These are phyloP conservation scores for Aspergillus proliferans DNA, from an alignment of 2,329 filamentous ascomycete genomes.

Conservation along the genomic window DNA sequence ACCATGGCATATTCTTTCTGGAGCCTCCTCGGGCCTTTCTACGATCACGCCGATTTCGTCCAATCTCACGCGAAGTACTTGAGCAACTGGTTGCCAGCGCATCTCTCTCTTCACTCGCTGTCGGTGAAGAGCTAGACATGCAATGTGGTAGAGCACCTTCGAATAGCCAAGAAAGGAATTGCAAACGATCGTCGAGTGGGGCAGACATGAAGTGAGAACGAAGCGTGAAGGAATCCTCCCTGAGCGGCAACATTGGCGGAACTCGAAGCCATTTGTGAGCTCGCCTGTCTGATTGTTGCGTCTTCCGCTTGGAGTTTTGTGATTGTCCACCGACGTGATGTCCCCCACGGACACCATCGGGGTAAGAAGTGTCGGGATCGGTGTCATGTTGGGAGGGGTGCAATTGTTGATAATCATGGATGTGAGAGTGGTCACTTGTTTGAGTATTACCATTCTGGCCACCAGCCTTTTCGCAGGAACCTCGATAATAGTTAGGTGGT, in stretches of 20 bases:
- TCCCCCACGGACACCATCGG: background rate
- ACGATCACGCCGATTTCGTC: background rate
- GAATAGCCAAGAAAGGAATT: background rate
- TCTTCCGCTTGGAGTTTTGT: slow-evolving; percentile 6
- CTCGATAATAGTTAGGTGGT: no score
- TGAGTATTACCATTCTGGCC: slow-evolving; percentile 1
- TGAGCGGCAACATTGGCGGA: background rate
- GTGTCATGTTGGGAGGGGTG: no score
- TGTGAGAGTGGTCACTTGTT: background rate
- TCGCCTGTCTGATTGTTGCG: background rate
- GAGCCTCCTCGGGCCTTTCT: background rate
- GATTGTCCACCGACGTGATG: slow-evolving; percentile 1
- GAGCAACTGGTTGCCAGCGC: background rate
- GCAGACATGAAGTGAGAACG: slow-evolving; percentile 1
- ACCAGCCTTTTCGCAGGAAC: no score
- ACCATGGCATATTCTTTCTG: background rate
- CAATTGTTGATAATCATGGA: slow-evolving; percentile 5
- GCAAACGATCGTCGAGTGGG: slow-evolving; percentile 1
- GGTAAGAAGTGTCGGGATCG: no score
- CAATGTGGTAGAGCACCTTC: background rate
- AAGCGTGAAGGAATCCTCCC: slow-evolving; percentile 1
- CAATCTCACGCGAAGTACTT: background rate
- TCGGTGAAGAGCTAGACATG: background rate
- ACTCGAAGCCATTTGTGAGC: slow-evolving; percentile 1
- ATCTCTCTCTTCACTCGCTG: background rate